Evolutionary conservation across 169 alveolate species (phyloP).

Genomic region (Plasmodium vivax): DNA sequence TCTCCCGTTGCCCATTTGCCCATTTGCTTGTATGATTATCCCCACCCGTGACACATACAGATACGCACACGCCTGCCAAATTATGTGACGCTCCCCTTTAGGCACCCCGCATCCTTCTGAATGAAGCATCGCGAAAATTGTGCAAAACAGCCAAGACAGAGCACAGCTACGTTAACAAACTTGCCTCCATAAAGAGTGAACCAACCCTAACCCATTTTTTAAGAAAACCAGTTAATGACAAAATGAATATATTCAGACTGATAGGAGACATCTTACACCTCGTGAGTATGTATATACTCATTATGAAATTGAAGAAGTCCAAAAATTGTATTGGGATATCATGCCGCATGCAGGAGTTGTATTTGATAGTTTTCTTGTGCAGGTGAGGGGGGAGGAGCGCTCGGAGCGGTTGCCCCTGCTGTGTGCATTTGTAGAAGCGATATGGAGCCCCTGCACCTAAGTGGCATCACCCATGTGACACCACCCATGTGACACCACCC

Average conservation of each 20-base stretch:
- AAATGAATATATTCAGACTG: slow-evolving; percentile 94
- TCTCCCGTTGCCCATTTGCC: not conserved
- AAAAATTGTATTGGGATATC: slow-evolving; percentile 96
- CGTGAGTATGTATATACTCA: slow-evolving; percentile 91
- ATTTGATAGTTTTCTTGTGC: slow-evolving; percentile 92
- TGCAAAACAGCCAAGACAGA: not conserved
- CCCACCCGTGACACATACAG: not conserved
- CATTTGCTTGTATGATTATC: not conserved
- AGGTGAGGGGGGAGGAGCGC: slow-evolving; percentile 80
- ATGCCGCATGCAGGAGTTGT: slow-evolving; percentile 96
- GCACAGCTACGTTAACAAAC: not conserved
- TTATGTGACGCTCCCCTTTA: not conserved
- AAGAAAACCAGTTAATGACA: slow-evolving; percentile 70
- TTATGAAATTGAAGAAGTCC: slow-evolving; percentile 91
- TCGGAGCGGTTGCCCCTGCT: not conserved
- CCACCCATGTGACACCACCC: not conserved
- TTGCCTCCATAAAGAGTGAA: not conserved
- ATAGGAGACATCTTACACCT: slow-evolving; percentile 95
- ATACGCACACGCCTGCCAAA: not conserved
- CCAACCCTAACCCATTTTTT: not conserved
- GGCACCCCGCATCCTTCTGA: not conserved
- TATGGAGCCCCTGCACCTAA: no score
- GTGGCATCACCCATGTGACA: not conserved
- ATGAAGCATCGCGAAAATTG: not conserved
- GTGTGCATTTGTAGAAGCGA: not conserved